Conservation (phyloP, 78 protist genomes). For the Pigoraptor vietnamica region DNA sequence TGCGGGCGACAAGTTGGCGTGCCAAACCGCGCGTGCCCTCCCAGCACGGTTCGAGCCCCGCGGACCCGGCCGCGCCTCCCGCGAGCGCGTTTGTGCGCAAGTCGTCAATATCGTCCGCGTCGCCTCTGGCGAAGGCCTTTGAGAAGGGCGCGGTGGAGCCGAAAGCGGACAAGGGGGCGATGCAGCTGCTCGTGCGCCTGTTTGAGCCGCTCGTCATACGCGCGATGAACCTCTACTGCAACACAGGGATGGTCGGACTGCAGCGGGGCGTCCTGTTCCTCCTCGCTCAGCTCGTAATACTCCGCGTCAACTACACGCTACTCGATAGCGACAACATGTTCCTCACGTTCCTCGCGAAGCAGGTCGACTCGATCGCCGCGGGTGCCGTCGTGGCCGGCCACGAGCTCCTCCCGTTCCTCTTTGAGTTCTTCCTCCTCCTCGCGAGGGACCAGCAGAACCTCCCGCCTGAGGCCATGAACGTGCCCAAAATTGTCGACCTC, state of each 20-base stretch:
- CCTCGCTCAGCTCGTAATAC: neutral
- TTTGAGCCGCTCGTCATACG: constrained; percentile 9
- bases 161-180: neutral
- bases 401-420: neutral
- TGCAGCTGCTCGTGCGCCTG: neutral
- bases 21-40: neutral
- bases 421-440: constrained; percentile 7
- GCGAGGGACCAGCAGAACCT: neutral
- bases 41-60: too few species aligned
- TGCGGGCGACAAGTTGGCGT: neutral
- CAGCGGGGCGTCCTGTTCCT: neutral
- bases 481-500: neutral
- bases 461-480: neutral
- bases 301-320: constrained; percentile 2
- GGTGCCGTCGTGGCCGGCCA: neutral
- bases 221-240: neutral
- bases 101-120: neutral
- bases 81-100: neutral
- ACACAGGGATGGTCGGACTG: neutral
- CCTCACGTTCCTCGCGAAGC: neutral
- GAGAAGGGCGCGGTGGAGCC: neutral
- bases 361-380: neutral
- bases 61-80: neutral
- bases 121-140: neutral
- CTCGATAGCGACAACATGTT: neutral